phyloP scores from a whole-genome alignment of 371 early-diverging fungal species.

The Nosema muscidifuracis region DNA sequence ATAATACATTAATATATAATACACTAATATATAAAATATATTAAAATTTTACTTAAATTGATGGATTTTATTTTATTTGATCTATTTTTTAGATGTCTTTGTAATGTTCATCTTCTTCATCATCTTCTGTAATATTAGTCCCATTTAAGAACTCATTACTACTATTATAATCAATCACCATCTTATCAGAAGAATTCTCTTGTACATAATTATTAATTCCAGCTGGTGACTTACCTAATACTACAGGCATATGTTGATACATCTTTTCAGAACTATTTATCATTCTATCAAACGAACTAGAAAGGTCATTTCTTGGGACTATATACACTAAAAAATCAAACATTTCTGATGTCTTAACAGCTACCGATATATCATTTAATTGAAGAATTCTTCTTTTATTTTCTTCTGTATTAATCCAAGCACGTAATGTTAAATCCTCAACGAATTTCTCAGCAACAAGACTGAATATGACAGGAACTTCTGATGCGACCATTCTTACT shows the following conservation, averaged over 20 bases:
- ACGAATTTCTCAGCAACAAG: constrained; percentile 93
- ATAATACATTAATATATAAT: no score
- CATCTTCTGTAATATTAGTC: no score
- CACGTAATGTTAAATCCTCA: constrained; percentile 79
- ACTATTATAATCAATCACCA: no score
- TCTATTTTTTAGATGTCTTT: not conserved
- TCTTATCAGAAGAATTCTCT: no score
- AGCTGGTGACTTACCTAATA: not conserved
- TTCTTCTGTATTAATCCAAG: constrained; percentile 95
- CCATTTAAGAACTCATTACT: no score
- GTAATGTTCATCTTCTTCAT: not conserved
- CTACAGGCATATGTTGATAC: not conserved
- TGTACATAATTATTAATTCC: no score
- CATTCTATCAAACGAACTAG: constrained; percentile 14
- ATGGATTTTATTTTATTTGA: not conserved
- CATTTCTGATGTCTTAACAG: constrained; percentile 82
- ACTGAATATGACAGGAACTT: constrained; percentile 86
- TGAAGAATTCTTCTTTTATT: constrained; percentile 92
- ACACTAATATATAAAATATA: no score
- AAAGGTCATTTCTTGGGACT: constrained; percentile 75
- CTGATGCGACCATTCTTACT: constrained; percentile 68
- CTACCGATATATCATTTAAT: constrained; percentile 81
- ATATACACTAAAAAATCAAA: constrained; percentile 97
- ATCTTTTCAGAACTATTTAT: not conserved
- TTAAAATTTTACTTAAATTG: no score